Base-by-base conservation (phyloP, 75 land plant species). In the Sequoia sempervirens region DNA sequence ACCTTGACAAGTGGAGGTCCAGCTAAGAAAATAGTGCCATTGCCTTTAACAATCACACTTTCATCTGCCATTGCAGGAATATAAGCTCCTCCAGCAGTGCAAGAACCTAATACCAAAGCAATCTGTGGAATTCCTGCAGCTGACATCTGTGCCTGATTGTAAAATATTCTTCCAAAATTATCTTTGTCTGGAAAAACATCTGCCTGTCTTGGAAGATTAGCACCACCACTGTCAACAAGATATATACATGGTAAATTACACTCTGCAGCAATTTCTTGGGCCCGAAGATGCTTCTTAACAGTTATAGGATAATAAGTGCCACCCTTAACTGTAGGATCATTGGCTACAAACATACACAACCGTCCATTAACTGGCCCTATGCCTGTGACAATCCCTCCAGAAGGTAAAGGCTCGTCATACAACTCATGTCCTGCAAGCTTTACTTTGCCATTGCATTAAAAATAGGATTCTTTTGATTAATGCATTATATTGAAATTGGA, bases 11-110 rank as follows among this genome's bases (percentile, higher is more conserved):
- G 94, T 1, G 99, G 99, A 58, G 99, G 99, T 23, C 99, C 99
- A 82, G 99, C 99, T 41, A 98, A 93, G 87, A 98, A 98, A 83
- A 98, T 98, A 76, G 99, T 98, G 66, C 98, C 99, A 84, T 98
- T 98, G 84, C 98, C 99, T 88, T 96, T 96, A 54, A 98, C 98
- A 82, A 98, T 92, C 34, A 98, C 99, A 89, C 96, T 98, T 82
- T 98, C 99, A 91, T 98, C 99, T 64, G 99, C 99, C 99, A 98
- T 98, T 58, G 99, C 99, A 83, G 99, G 99, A 75, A 98, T 95
- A 85, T 98, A 98, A 64, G 99, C 99, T 34, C 99, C 99, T 70
- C 99, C 99, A 84, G 99, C 99, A 70, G 99, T 98, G 80, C 99
- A 98, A 26, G 98, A 96, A 61, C 99, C 99, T 53, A 98, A 83